These are phyloP conservation scores for Carex littledalei DNA, from an alignment of 176 grass and related monocot genomes.

Conservation along the genomic window DNA sequence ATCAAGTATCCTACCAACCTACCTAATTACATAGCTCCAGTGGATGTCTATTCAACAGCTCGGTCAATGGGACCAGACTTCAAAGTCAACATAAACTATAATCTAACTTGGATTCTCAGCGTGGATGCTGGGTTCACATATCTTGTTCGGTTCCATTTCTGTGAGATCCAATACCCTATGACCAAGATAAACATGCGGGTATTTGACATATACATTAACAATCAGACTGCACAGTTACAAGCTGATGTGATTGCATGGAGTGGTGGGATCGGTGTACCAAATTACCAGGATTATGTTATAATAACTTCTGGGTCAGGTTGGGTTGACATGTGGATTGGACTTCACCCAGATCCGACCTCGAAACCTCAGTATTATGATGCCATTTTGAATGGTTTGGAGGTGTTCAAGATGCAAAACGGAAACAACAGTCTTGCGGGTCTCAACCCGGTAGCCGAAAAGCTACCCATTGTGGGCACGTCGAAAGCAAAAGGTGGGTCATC, in stretches of 20 bases:
- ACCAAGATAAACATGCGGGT: slow-evolving; percentile 62
- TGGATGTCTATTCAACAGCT: slow-evolving; percentile 64
- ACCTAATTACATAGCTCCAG: slow-evolving; percentile 53
- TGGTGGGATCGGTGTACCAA: slow-evolving; percentile 35
- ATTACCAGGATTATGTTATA: slow-evolving; percentile 56
- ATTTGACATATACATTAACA: slow-evolving; percentile 71
- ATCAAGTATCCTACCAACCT: slow-evolving; percentile 35
- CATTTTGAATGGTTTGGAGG: slow-evolving; percentile 86
- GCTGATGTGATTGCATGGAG: slow-evolving; percentile 69
- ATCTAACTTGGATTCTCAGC: slow-evolving; percentile 67
- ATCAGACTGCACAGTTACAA: slow-evolving; percentile 29
- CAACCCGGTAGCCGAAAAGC: slow-evolving; percentile 39
- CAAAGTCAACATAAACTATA: slow-evolving; percentile 48
- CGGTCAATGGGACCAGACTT: slow-evolving; percentile 68
- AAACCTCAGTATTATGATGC: slow-evolving; percentile 52
- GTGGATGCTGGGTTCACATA: slow-evolving; percentile 76
- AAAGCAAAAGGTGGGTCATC: not conserved
- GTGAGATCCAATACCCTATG: slow-evolving; percentile 59
- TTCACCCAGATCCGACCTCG: slow-evolving; percentile 31
- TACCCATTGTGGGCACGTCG: not conserved
- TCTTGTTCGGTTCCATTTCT: slow-evolving; percentile 84
- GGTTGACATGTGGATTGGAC: slow-evolving; percentile 58
- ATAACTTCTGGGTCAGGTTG: slow-evolving; percentile 30
- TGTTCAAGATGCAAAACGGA: slow-evolving; percentile 64
- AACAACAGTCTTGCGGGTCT: slow-evolving; percentile 74